A percentile compares a stretch with the other conserved stretches of the same genome.
Evolutionary conservation across 495 filamentous ascomycete genomes (phyloP).

Genomic region (Acidomyces sp.): DNA sequence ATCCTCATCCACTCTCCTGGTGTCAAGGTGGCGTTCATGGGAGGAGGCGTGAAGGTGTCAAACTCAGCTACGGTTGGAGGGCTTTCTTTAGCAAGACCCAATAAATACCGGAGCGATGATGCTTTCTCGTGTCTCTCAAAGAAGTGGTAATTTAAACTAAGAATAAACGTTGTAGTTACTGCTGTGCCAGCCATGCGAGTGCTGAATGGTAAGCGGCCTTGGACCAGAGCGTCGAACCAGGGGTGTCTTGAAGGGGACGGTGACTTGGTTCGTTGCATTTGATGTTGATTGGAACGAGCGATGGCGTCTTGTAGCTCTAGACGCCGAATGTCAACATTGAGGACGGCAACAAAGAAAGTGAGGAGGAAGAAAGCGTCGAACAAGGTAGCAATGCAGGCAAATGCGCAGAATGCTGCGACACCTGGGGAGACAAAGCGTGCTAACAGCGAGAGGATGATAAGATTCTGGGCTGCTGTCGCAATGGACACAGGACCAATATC

Average conservation of each 20-base stretch:
- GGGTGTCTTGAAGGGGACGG: slow-evolving; percentile 29
- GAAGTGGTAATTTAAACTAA: slow-evolving; percentile 54
- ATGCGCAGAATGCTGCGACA: slow-evolving; percentile 55
- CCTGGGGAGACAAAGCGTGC: slow-evolving; percentile 46
- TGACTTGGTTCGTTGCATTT: slow-evolving; percentile 1
- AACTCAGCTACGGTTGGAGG: slow-evolving; percentile 10
- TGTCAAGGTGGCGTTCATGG: slow-evolving; percentile 53
- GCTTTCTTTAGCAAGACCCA: slow-evolving; percentile 15
- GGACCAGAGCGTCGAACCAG: slow-evolving; percentile 38
- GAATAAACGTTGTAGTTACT: slow-evolving; percentile 46
- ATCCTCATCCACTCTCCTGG: slow-evolving; percentile 57
- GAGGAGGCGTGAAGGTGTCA: slow-evolving; percentile 23
- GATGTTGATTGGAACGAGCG: slow-evolving; percentile 27
- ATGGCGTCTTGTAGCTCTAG: slow-evolving; percentile 48
- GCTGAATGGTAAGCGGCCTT: slow-evolving; percentile 40
- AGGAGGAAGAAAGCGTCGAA: slow-evolving; percentile 59
- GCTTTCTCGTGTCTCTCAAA: slow-evolving; percentile 42
- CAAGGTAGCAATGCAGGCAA: slow-evolving; percentile 51
- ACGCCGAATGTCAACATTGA: slow-evolving; percentile 60
- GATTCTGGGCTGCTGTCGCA: slow-evolving; percentile 45
- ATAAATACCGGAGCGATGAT: slow-evolving; percentile 27
- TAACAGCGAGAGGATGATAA: slow-evolving; percentile 43
- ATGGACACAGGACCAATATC: slow-evolving; percentile 53
- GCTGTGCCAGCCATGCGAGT: slow-evolving; percentile 49
- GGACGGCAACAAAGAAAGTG: slow-evolving; percentile 59